Evolutionary conservation across 345 rosid species (phyloP), one percentile per base, ranked within the genome.

Genomic region (Heritiera littoralis): DNA sequence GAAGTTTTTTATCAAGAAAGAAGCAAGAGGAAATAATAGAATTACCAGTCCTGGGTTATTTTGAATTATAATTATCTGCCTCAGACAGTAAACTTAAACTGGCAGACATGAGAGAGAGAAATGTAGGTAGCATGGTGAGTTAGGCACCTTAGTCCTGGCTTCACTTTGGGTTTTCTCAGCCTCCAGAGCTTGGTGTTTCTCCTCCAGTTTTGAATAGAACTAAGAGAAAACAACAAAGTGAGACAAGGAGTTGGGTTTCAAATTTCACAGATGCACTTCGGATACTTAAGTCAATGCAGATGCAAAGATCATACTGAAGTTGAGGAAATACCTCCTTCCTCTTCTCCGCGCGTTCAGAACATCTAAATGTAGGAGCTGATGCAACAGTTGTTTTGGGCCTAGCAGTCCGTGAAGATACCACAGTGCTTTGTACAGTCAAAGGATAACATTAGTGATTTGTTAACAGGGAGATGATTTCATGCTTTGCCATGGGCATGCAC

Each of bases 181-280:
- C 86, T 93, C 97, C 87, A 90, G 69, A 1, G 98, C 95, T 82
- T 80, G 89, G 59, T 95, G 90, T 82, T 95, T 95, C 89, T 93
- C 97, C 55, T 88, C 98, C 76, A 95, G 81, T 79, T 93, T 95
- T 49, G 91, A 83, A 81, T 87, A 89, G 81, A 90, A 95, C 98
- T 95, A 63, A 14, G 66, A 60, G 72, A 85, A 66, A 74, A 30
- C 48, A 86, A 84, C 56, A 78, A 70, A 32, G 17, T 46, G 59
- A 73, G 66, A 51, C 55, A 20, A 20, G 68, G 60, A 51, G 48
- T 40, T 55, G 23, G 52, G 66, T 63, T 63, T 73, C 45, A 43
- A 54, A 28, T 61, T 35, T 64, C 28, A 40, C 40, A 65, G 38
- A 55, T 20, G 41, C 52, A 51, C n/a, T 52, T 41, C 8, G 54